Base-by-base conservation (phyloP, 345 rosid genomes). In the Populus deltoides region DNA sequence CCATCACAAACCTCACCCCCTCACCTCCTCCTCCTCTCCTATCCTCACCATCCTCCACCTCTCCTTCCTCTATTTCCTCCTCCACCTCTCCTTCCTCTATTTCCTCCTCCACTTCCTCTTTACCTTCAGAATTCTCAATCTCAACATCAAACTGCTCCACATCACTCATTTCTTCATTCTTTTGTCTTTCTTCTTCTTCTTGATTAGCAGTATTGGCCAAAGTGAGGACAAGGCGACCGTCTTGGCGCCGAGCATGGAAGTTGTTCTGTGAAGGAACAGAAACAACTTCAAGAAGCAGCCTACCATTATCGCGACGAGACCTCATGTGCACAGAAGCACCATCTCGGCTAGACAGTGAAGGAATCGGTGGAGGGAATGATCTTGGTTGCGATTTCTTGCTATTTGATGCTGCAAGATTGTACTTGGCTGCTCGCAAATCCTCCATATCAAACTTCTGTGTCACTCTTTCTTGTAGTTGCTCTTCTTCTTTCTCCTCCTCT, bases 161-260 rank as follows among this genome's bases (percentile, higher is more conserved):
- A 3, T 69, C 81, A 47, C 20, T 71, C 69, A 47, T 20, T 59
- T 59, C 73, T 29, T 63, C 62, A 8, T 27, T 43, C 74, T 57
- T 16, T 16, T 7, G 24, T 24, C 80, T 81, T 39, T 68, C 38
- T 51, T 47, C 79, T 20, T 61, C 71, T 72, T 86, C 78, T 55
- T 68, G 51, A 17, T 67, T 51, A 55, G 43, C 20, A 3, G 74
- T 51, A 24, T 70, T 41, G 77, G 75, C 75, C 24, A 96, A 89
- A n/a, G 94, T 86, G 66, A 97, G 97, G 22, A 94, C 90, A 69
- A 97, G 97, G 67, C 98, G 97, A 61, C 98, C 99, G 68, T 90
- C 85, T 63, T 90, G 87, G n/a, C 99, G 94, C 69, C 85, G 88
- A 35, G 93, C 97, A 5, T 69, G 82, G 90, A 97, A 94, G 66